phyloP scores from a whole-genome alignment of 768 basidiomycete genomes.

The Boletus pseudo-olivaceus region DNA sequence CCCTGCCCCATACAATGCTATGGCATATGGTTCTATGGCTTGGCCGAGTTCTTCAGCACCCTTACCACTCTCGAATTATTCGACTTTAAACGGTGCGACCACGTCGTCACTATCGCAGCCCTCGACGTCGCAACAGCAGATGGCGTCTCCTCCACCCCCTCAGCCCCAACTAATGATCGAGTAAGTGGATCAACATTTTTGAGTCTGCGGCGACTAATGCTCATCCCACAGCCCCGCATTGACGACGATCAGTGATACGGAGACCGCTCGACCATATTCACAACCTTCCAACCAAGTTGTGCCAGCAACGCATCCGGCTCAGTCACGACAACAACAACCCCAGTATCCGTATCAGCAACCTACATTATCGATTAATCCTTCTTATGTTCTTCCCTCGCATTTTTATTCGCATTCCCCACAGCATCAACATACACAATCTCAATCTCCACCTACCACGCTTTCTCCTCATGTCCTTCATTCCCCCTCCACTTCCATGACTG shows the following conservation, averaged over 20 bases:
- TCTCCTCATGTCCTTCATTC: constrained; percentile 69
- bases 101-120: constrained; percentile 36
- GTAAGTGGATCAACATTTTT: constrained; percentile 38
- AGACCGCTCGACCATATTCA: constrained; percentile 44
- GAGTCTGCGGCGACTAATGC: constrained; percentile 12
- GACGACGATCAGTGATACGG: constrained; percentile 53
- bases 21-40: constrained; percentile 48
- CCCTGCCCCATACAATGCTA: constrained; percentile 48
- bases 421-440: constrained; percentile 28
- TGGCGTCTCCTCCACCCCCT: constrained; percentile 23
- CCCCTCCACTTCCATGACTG: constrained; percentile 38
- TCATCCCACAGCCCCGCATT: constrained; percentile 48
- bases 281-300: constrained; percentile 40
- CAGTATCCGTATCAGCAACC: constrained; percentile 40
- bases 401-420: constrained; percentile 35
- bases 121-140: constrained; percentile 31
- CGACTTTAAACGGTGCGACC: constrained; percentile 76
- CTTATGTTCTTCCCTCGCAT: constrained; percentile 37
- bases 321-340: constrained; percentile 35
- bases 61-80: constrained; percentile 69
- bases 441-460: constrained; percentile 54
- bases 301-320: constrained; percentile 31
- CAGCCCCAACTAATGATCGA: constrained; percentile 60
- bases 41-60: constrained; percentile 43
- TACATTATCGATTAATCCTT: constrained; percentile 42